Base-by-base conservation (phyloP, 495 filamentous ascomycete species). In the Hypoxylon crocopeplum region DNA sequence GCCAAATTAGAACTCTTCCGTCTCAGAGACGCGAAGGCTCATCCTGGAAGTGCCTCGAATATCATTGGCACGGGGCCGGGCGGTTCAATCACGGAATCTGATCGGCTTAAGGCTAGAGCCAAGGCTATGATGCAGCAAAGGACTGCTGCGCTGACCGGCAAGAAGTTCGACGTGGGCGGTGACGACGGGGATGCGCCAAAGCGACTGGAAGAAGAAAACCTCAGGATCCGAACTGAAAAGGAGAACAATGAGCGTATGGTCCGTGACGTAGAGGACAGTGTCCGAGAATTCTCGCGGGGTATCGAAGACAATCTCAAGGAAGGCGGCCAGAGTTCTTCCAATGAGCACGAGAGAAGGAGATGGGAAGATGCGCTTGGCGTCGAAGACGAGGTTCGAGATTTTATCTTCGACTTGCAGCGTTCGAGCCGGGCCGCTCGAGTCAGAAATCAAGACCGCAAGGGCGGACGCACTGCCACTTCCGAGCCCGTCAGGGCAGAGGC, bases 111-210 rank as follows among this genome's bases (percentile, higher is more conserved):
- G 74, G 95, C 95, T 17, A 86, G 93, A 42, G 93, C 95, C 25
- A 96, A 91, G 72, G 93, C 93, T 32, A 94, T 96, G 84, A 97
- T 99, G 94, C 93, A 98, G 76, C 92, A 96, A 57, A 88, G 93
- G 34, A 90, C 93, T 62, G 95, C 95, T 42, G 93, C 93, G 30
- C 76, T 99, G 61, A 89, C 92, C 37, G 95, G 95, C 30, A 88
- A 86, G 69, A 89, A 91, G 59, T 73, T 86, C 20, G 82, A 86
- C 16, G 72, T 79, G 8, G 76, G 74, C 41, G 81, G 82, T 30
- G 85, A 90, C 52, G 89, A 92, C 67, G 80, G 85, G 5, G 90
- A 84, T 49, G 90, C 91, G 7, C 87, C 92, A 30, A 89, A 91
- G 72, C 83, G 90, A 10, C 70, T 97, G 22, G 93, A 97, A 67